Base-by-base conservation (phyloP, 345 rosid species). In the Moricandia arvensis region DNA sequence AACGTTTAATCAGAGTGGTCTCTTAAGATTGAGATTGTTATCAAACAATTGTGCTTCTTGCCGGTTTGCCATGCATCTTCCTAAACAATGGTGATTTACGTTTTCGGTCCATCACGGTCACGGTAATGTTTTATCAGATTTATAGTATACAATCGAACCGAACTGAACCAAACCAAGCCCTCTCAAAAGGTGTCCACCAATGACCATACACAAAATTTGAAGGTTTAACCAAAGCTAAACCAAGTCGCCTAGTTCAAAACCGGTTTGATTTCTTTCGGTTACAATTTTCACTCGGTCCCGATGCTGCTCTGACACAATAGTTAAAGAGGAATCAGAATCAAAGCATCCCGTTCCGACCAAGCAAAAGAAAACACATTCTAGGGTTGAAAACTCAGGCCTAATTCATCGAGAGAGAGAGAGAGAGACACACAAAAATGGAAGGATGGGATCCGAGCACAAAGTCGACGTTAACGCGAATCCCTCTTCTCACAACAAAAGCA, bases 371-470 rank as follows among this genome's bases (percentile, higher is more conserved):
- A 5, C 68, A 10, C 68, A 62, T 35, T 34, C 5, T 10, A 34
- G 66, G 27, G 47, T 34, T 62, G 64, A 30, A 6, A 61, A 61
- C 18, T 3, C 66, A 61, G 27, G 1, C 21, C 66, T 45, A 61
- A 61, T 16, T 62, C 66, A 4, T 4, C 57, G 16, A 57, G 33
- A 24, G 33, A 51, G 26, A 49, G 55, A 49, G 8, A n/a, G n/a
- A n/a, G n/a, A n/a, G n/a, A n/a, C n/a, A 21, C 24, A 21, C 24
- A 45, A 53, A 15, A 71, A 93, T 93, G 98, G 97, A 89, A 85
- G 97, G 93, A 49, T 93, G 95, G 98, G 96, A 93, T 78, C 94
- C 93, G 60, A 93, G 75, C 80, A 93, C 98, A 71, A 93, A 93
- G 80, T 93, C 98, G 74, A 87, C 96, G 26, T 81, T 93, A 53